A percentile compares a stretch with the other conserved stretches of the same genome.
These are phyloP conservation scores for Cymbidium sinense DNA, from an alignment of 106 monocot species.

Conservation along the genomic window DNA sequence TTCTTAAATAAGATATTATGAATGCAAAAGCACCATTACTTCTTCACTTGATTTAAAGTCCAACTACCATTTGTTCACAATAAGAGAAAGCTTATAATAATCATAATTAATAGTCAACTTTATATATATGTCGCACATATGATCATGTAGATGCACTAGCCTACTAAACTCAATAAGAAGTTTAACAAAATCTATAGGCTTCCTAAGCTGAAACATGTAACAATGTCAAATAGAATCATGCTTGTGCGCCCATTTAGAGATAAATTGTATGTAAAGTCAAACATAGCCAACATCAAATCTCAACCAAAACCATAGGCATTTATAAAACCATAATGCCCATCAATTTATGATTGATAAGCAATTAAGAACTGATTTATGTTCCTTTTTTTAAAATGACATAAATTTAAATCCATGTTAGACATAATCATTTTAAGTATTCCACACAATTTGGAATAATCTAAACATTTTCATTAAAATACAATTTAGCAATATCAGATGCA, in stretches of 20 bases:
- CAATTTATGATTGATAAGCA: too few relatives aligned
- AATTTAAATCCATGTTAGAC: too few relatives aligned
- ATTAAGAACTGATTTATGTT: too few relatives aligned
- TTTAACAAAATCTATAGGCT: not conserved
- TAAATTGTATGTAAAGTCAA: not conserved
- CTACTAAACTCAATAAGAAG: not conserved
- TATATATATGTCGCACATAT: not conserved
- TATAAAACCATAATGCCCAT: not conserved
- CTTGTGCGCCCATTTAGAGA: not conserved
- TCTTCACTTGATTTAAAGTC: not conserved
- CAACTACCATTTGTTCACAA: not conserved
- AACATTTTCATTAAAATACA: too few relatives aligned
- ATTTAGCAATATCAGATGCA: too few relatives aligned
- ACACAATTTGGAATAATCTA: too few relatives aligned
- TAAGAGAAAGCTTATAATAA: not conserved
- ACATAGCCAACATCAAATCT: too few relatives aligned
- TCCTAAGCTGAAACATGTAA: not conserved
- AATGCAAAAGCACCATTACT: not conserved
- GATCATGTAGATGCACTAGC: not conserved
- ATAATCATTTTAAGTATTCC: too few relatives aligned
- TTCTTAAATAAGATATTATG: not conserved
- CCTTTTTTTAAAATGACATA: too few relatives aligned
- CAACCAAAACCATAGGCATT: not conserved
- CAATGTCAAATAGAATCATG: not conserved
- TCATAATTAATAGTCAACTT: not conserved